Conservation (phyloP, 805 yeast species). For the Isabelozyma rhagii region DNA sequence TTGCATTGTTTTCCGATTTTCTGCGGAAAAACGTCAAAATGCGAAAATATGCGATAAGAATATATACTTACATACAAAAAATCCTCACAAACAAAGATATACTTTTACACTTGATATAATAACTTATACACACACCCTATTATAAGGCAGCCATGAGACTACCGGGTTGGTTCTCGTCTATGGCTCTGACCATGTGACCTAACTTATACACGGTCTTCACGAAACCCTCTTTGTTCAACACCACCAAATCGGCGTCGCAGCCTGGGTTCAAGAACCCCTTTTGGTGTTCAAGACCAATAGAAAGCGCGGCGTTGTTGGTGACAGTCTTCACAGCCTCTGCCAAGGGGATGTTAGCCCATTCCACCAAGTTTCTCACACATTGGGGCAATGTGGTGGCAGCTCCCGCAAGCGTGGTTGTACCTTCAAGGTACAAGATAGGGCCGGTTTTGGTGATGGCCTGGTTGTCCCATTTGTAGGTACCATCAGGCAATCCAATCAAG, state of each 20-base stretch:
- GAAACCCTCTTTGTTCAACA: conserved; percentile 41
- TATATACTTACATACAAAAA: no score
- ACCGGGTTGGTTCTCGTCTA: conserved; percentile 14
- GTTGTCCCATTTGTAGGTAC: conserved; percentile 51
- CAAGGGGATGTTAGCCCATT: conserved; percentile 47
- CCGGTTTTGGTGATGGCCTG: conserved; percentile 49
- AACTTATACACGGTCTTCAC: conserved; percentile 51
- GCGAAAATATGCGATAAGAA: no score
- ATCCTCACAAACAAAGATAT: no score
- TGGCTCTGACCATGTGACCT: conserved; percentile 30
- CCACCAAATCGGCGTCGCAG: conserved; percentile 56
- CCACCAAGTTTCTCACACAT: conserved; percentile 47
- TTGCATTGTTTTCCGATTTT: no score
- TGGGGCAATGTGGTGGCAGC: conserved; percentile 54
- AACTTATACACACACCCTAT: not conserved
- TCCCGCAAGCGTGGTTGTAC: conserved; percentile 59
- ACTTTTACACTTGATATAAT: no score
- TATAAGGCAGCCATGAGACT: conserved; percentile 13
- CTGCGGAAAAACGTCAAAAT: no score
- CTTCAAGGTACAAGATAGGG: conserved; percentile 44
- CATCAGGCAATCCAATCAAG: conserved; percentile 55
- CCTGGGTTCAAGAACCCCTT: conserved; percentile 53
- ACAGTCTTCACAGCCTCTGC: conserved; percentile 55
- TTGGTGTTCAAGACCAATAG: conserved; percentile 38
- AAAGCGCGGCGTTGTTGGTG: conserved; percentile 53